Evolutionary conservation across 768 basidiomycete genomes (phyloP).

Genomic region (Lenzites betulinus): DNA sequence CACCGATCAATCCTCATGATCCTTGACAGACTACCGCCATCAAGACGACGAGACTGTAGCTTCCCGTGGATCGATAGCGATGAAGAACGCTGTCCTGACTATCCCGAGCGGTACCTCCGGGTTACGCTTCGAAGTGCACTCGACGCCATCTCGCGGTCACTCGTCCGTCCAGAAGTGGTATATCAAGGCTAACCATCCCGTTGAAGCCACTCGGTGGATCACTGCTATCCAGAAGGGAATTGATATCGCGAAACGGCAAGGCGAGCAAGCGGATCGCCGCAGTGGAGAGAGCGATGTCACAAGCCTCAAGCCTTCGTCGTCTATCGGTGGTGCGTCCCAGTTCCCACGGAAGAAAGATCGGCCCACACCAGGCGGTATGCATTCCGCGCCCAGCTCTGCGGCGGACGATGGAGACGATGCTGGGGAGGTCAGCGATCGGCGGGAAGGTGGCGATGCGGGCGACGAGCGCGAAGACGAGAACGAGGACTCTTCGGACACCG

Average conservation of each 20-base stretch:
- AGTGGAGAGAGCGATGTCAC: conserved; percentile 52
- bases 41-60: conserved; percentile 89
- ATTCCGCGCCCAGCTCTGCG: conserved; percentile 26
- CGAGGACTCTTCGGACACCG: conserved; percentile 48
- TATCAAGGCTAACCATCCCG: conserved; percentile 83
- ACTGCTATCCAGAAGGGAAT: conserved; percentile 73
- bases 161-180: conserved; percentile 72
- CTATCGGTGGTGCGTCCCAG: conserved; percentile 4
- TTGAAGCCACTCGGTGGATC: conserved; percentile 88
- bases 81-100: conserved; percentile 75
- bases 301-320: conserved; percentile 23
- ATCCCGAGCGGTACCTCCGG: conserved; percentile 52
- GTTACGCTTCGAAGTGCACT: conserved; percentile 82
- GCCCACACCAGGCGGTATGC: neutral
- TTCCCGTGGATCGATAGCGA: conserved; percentile 84
- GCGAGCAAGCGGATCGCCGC: conserved; percentile 33
- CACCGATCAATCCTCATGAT: neutral
- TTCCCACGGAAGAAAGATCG: conserved; percentile 6
- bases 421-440: conserved; percentile 14
- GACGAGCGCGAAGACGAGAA: conserved; percentile 40
- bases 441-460: conserved; percentile 25
- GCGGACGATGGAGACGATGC: conserved; percentile 27
- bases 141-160: conserved; percentile 51
- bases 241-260: conserved; percentile 62
- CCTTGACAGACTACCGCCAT: conserved; percentile 67